Base-by-base conservation (phyloP, 1,284 basidiomycete species). In the Leccinum pachyderme region DNA sequence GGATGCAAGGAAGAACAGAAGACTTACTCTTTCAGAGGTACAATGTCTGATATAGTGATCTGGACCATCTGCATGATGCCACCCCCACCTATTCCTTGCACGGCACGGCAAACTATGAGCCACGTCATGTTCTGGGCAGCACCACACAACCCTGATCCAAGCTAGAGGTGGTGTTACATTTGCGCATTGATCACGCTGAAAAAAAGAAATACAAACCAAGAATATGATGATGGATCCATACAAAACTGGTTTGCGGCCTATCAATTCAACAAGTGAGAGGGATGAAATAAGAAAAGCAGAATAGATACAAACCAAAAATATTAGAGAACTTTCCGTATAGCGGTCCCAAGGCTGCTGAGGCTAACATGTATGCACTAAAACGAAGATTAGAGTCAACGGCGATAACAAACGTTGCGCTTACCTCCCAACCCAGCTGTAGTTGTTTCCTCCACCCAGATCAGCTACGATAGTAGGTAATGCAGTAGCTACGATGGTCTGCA, bases 11-110 rank as follows among this genome's bases (percentile, higher is more conserved):
- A 45, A 37, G 32, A 33, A 18, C 0, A 13, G 2, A 3, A 28
- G 18, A 56, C 59, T 52, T 44, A 73, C 70, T 59, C 64, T 46
- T 67, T 56, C 13, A 79, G 56, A 5, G 73, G 54, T 6, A 75
- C 62, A 11, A 79, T 71, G 47, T 79, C 76, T 3, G 67, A 68
- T 27, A 78, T 68, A 18, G 70, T 67, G 31, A 78, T 74, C 45
- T 77, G 65, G 3, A 71, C 67, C 32, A 77, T 53, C 18, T 72
- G 68, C 1, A 73, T 64, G 41, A 74, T 68, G 5, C 74, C 77
- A 2, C 78, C 79, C 1, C 79, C 80, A 7, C 80, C 81, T n/a
- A 81, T 68, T 24, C 81, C 81, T 61, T 82, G 81, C 0, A 83
- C 60, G 2, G 77, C 81, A 35, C 81, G 71, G 50, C 68, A 72